phyloP scores from a whole-genome alignment of 495 filamentous ascomycete genomes.

The Xylaria cubensis region DNA sequence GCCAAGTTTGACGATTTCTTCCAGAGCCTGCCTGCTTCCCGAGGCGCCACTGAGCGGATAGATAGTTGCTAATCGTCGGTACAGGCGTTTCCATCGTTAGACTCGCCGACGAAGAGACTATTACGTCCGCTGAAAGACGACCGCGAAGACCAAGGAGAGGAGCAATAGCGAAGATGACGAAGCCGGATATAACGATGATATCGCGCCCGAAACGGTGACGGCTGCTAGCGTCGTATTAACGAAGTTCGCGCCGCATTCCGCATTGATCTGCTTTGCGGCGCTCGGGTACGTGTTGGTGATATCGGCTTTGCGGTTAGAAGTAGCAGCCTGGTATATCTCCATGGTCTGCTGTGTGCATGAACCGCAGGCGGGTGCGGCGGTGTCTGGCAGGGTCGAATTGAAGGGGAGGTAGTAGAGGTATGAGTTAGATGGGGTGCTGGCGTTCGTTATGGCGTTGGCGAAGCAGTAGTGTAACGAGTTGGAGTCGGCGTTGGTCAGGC shows the following conservation, averaged over 20 bases:
- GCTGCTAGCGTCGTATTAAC: slow-evolving; percentile 65
- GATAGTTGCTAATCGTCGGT: neutral
- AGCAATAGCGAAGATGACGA: slow-evolving; percentile 34
- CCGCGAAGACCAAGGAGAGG: slow-evolving; percentile 24
- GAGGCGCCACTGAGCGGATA: neutral
- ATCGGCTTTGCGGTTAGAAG: slow-evolving; percentile 63
- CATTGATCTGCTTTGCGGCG: slow-evolving; percentile 70
- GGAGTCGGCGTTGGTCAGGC: slow-evolving; percentile 61
- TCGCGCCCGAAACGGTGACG: slow-evolving; percentile 32
- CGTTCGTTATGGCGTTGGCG: slow-evolving; percentile 83
- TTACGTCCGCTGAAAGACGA: slow-evolving; percentile 20
- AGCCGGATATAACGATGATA: slow-evolving; percentile 20
- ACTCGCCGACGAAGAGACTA: neutral
- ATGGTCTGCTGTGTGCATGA: slow-evolving; percentile 74
- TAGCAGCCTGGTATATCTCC: slow-evolving; percentile 67
- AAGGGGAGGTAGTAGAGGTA: slow-evolving; percentile 87
- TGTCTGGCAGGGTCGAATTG: slow-evolving; percentile 69
- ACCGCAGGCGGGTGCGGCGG: slow-evolving; percentile 69
- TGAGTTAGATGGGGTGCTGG: slow-evolving; percentile 66
- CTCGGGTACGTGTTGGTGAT: slow-evolving; percentile 64
- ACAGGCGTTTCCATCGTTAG: neutral
- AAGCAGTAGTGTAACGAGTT: slow-evolving; percentile 70
- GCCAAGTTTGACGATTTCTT: neutral
- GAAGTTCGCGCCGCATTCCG: slow-evolving; percentile 67
- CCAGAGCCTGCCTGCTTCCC: neutral